These are phyloP conservation scores for Allantophomopsis cytisporea DNA, from an alignment of 2,329 filamentous ascomycete genomes.

Conservation along the genomic window DNA sequence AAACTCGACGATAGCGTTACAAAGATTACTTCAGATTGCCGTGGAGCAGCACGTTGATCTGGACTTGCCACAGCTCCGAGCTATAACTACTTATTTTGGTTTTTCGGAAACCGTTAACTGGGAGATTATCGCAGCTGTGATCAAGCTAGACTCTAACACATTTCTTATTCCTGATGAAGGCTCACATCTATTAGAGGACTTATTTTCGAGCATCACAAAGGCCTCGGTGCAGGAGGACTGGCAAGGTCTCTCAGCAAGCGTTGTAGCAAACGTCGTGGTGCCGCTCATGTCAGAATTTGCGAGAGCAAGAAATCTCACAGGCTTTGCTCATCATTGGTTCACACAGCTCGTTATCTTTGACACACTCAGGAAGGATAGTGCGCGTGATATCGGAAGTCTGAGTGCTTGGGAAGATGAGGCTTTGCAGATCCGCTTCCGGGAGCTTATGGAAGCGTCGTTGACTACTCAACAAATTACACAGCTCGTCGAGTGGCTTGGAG, in stretches of 20 bases:
- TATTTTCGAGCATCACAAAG: slow-evolving; percentile 19
- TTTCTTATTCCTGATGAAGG: slow-evolving; percentile 24
- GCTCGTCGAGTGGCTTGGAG: slow-evolving; percentile 20
- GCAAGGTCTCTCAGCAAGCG: slow-evolving; percentile 9
- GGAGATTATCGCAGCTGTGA: slow-evolving; percentile 25
- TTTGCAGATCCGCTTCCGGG: slow-evolving; percentile 12
- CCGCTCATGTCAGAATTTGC: slow-evolving; percentile 27
- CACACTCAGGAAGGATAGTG: slow-evolving; percentile 9
- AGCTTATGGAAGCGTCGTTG: slow-evolving; percentile 21
- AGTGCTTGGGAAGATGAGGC: slow-evolving; percentile 18
- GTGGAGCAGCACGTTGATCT: slow-evolving; percentile 19
- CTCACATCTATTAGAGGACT: slow-evolving; percentile 12
- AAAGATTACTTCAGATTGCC: slow-evolving; percentile 20
- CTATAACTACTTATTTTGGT: slow-evolving; percentile 16
- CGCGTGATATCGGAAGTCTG: slow-evolving; percentile 3
- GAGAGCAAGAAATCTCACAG: slow-evolving; percentile 23
- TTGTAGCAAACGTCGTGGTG: slow-evolving; percentile 20
- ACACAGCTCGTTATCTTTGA: slow-evolving; percentile 13
- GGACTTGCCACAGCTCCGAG: slow-evolving; percentile 18
- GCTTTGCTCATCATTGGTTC: slow-evolving; percentile 25
- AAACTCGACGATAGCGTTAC: slow-evolving; percentile 9
- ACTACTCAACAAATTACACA: slow-evolving; percentile 22
- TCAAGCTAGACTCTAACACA: slow-evolving; percentile 29
- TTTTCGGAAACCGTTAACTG: slow-evolving; percentile 20
- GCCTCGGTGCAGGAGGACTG: slow-evolving; percentile 8